Base-by-base conservation (phyloP, 495 filamentous ascomycete genomes). In the Hyaloscypha hepaticicola region DNA sequence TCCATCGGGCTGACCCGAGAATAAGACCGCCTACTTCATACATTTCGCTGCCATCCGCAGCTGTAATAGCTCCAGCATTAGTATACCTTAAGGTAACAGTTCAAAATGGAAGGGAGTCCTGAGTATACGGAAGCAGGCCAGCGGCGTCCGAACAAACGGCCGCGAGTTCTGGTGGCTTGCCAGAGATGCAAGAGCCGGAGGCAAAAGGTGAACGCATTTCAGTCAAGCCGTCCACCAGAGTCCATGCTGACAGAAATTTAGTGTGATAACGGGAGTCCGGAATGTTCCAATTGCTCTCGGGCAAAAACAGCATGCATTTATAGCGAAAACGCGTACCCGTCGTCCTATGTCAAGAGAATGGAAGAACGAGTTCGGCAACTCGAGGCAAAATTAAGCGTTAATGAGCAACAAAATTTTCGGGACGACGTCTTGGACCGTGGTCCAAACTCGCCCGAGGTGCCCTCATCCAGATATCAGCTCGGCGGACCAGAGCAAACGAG, bases 101-200 rank as follows among this genome's bases (percentile, higher is more conserved):
- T 5, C 22, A 24, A 50, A 50, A 50, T 50, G 48, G 48, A 50
- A 16, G 19, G n/a, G n/a, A 50, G 48, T 19, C 48, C 22, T 50
- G 48, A 50, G 16, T 50, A 50, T 50, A 50, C 48, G n/a, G 31
- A 6, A 7, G 31, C 31, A 33, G 48, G 6, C 48, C 48, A 50
- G 48, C 48, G 48, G 22, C 48, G 48, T 50, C 48, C 48, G n/a
- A 50, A 50, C 22, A 50, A 50, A 50, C 48, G 48, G 48, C 48
- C 48, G 22, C 48, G 48, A 50, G 48, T 50, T 19, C 22, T 50
- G 22, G 48, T 50, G n/a, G 48, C 48, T 50, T 50, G 48, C 48
- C 48, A 50, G 16, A 50, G 48, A 50, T 50, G 48, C 48, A 50
- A 50, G 48, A 50, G 48, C n/a, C 48, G 48, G 48, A 8, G 48